Evolutionary conservation across 257 asterid species (phyloP), one percentile per base, ranked within the genome.

Genomic region (Forsythia viridissima): DNA sequence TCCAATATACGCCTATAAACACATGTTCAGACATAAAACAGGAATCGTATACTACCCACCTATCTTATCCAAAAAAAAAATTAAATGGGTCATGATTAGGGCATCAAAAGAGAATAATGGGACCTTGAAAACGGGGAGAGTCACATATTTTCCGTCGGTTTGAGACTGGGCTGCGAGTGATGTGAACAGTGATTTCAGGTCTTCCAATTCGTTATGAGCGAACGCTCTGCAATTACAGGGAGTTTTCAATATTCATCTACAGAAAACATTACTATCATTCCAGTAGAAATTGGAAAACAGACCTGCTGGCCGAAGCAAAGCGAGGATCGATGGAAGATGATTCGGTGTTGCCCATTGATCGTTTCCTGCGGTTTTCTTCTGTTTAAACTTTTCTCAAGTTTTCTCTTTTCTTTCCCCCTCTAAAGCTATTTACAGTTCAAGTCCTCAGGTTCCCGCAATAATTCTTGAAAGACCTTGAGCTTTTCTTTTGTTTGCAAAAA

Each of bases 111-210:
- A 7, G 37, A 55, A 63, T 21, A 36, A n/a, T 63, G 15, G 9
- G 61, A 92, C 99, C 94, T 93, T 93, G 93, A 93, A 90, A 85
- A 86, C 94, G 44, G 80, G 20, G 57, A 87, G 87, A 81, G 94
- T 83, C 12, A 93, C 77, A 85, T 77, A 85, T 16, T 92, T 71
- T 2, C 85, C 92, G 69, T 85, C 73, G 86, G 79, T 89, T 40
- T 84, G 88, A n/a, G 97, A 92, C 80, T 91, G 79, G 34, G 90
- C 82, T 76, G 97, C 94, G 16, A 95, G 93, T 69, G 97, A 95
- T 46, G 83, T 20, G 89, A 82, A 84, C 59, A 93, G 87, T 57
- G 93, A 89, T 83, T 86, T 84, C 73, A 92, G 84, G 78, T 90
- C 97, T 21, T 92, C 93, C 81, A 95, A 85, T 78, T 85, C 92